Conservation (phyloP, 2,329 filamentous ascomycete species). For the Colletotrichum lentis region DNA sequence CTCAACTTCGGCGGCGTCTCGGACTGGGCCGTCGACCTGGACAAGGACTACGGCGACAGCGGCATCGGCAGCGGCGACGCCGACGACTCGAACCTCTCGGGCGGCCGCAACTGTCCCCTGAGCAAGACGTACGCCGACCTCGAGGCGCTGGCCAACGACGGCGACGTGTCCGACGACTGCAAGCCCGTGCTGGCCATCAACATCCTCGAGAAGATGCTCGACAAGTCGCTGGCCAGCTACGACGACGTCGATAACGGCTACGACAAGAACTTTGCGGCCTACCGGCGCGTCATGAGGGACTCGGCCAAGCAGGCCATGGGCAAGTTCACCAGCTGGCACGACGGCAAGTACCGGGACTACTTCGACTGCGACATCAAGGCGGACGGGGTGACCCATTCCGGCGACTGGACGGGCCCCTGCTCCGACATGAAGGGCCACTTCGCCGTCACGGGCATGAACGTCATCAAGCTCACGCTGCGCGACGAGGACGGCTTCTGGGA, state of each 20-base stretch:
- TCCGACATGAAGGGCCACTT: background rate
- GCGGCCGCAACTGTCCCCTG: too few relatives aligned
- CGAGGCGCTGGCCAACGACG: too few relatives aligned
- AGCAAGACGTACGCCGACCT: too few relatives aligned
- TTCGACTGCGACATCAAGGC: background rate
- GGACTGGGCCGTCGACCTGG: conserved; percentile 42
- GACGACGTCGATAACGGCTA: too few relatives aligned
- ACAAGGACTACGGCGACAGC: background rate
- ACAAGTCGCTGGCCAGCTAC: too few relatives aligned
- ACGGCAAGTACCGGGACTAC: conserved; percentile 4
- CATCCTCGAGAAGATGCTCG: too few relatives aligned
- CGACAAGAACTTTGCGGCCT: background rate
- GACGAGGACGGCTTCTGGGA: conserved; percentile 19
- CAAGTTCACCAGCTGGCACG: conserved; percentile 4
- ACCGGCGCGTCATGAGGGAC: conserved; percentile 10
- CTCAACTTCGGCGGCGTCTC: conserved; percentile 45
- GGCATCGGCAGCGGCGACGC: conserved; percentile 13
- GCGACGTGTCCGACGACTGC: too few relatives aligned
- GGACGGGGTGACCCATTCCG: background rate
- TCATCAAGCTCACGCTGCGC: background rate
- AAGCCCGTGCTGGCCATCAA: too few relatives aligned
- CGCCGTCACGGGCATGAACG: too few relatives aligned
- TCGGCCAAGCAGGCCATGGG: background rate
- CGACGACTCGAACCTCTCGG: conserved; percentile 2
- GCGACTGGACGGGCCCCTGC: background rate